A percentile compares a stretch with the other conserved stretches of the same genome.
Evolutionary conservation across 306 rosid genomes (phyloP).

Genomic region (Canavalia ensiformis): DNA sequence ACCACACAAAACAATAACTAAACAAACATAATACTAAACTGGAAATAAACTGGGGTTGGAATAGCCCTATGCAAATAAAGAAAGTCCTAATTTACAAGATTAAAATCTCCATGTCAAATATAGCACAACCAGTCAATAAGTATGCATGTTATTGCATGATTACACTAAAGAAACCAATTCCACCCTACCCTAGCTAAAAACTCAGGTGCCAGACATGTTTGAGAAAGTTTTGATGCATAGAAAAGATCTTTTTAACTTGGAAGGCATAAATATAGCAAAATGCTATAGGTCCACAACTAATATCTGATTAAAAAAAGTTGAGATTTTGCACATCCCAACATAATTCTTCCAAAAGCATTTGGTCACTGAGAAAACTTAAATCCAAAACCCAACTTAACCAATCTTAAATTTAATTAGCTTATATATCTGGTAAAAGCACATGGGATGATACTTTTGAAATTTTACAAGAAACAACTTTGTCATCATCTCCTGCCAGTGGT

Average conservation of each 20-base stretch:
- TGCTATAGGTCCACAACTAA: constrained; percentile 18
- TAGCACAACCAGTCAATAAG: not conserved
- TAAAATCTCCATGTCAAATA: constrained; percentile 22
- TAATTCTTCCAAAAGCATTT: constrained; percentile 21
- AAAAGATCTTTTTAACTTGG: constrained; percentile 19
- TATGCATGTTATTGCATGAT: not conserved
- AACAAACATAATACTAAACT: constrained; percentile 25
- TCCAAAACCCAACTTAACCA: constrained; percentile 31
- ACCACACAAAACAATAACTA: constrained; percentile 29
- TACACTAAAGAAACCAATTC: constrained; percentile 15
- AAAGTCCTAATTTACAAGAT: constrained; percentile 18
- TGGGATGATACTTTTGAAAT: constrained; percentile 6
- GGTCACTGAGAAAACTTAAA: not conserved
- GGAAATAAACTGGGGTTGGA: constrained; percentile 25
- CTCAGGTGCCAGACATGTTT: constrained; percentile 26
- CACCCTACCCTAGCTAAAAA: not conserved
- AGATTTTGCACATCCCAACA: constrained; percentile 17
- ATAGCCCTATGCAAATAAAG: constrained; percentile 22
- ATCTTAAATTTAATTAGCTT: constrained; percentile 12
- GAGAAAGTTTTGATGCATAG: not conserved
- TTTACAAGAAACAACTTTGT: constrained; percentile 10
- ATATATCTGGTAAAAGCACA: constrained; percentile 16
- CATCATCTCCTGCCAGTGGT: constrained; percentile 2
- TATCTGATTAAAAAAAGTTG: constrained; percentile 19
- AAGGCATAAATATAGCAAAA: constrained; percentile 9